A percentile compares a stretch with the other conserved stretches of the same genome.
Conservation (phyloP, 2,329 filamentous ascomycete species). For the Chalara sp. region DNA sequence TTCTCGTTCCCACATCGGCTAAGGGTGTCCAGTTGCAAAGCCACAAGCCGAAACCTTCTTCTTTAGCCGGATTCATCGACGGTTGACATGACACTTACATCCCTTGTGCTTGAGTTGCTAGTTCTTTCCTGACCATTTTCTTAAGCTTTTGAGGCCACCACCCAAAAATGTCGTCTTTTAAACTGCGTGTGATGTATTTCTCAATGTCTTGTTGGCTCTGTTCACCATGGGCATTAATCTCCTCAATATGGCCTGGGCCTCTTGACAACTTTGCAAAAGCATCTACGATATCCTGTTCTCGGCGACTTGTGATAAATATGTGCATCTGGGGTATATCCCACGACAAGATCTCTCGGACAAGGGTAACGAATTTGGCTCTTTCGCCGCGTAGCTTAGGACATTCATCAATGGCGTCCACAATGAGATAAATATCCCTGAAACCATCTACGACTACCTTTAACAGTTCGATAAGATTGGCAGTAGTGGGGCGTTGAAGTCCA, state of each 20-base stretch:
- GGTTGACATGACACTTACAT: no score
- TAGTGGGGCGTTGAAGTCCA: constrained; percentile 6
- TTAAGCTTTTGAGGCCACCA: no score
- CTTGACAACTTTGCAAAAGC: neutral
- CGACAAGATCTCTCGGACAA: constrained; percentile 1
- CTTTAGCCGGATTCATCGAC: no score
- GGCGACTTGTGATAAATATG: neutral
- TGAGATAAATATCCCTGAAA: constrained; percentile 8
- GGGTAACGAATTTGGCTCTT: constrained; percentile 1
- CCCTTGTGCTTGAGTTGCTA: no score
- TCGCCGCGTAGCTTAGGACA: constrained; percentile 4
- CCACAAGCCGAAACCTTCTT: no score
- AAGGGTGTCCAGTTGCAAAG: no score
- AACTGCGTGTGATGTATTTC: no score
- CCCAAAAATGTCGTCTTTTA: no score
- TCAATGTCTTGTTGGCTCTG: neutral
- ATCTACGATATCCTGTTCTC: constrained; percentile 4
- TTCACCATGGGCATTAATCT: neutral
- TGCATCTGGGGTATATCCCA: neutral
- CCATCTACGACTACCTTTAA: constrained; percentile 1
- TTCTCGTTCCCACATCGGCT: neutral
- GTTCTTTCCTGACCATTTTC: no score
- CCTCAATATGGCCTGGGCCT: neutral
- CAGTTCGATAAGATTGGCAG: constrained; percentile 2
- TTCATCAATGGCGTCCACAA: constrained; percentile 15